Base-by-base conservation (phyloP, 441 rosid genomes). In the Erysimum cheiri region DNA sequence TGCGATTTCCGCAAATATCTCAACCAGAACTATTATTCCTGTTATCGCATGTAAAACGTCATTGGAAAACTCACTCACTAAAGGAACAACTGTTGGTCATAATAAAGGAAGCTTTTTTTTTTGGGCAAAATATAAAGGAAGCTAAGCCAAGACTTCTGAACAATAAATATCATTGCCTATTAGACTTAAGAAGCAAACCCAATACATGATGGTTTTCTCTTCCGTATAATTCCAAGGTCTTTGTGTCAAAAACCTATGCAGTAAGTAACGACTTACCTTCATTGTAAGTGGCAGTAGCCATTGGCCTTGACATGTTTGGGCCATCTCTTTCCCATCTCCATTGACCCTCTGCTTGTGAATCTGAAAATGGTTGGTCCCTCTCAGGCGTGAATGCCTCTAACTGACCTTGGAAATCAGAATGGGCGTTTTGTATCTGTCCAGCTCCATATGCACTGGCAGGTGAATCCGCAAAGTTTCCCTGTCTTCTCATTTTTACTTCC, bases 311-410 rank as follows among this genome's bases (percentile, higher is more conserved):
- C 69, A 80, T 67, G 76, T 83, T 87, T 1, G 89, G 78, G 29
- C 88, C 89, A 67, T 87, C 96, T 73, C 92, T 78, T 71, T 87
- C 97, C 93, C 96, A 88, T 71, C 88, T 80, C 89, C 87, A 85
- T 50, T 84, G 93, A 32, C 82, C 83, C 13, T 88, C 96, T 22
- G 67, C 64, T 81, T 83, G 83, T 24, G 89, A 72, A 54, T 81
- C 69, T 35, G 68, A 64, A 73, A 49, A 80, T 1, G 86, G 83
- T 44, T 80, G 85, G 47, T 90, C 96, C 77, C 96, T 90, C 74
- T 90, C 94, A 2, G 96, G 97, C 67, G 98, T 92, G 71, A 92
- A 92, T 14, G 95, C 95, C 85, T 92, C 98, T 48, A 92, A 77
- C 58, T 86, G 88, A 71, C 88, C 96, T 80, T 88, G 94, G 60